Evolutionary conservation across 768 basidiomycete species (phyloP).

Genomic region (Trametes meyenii): DNA sequence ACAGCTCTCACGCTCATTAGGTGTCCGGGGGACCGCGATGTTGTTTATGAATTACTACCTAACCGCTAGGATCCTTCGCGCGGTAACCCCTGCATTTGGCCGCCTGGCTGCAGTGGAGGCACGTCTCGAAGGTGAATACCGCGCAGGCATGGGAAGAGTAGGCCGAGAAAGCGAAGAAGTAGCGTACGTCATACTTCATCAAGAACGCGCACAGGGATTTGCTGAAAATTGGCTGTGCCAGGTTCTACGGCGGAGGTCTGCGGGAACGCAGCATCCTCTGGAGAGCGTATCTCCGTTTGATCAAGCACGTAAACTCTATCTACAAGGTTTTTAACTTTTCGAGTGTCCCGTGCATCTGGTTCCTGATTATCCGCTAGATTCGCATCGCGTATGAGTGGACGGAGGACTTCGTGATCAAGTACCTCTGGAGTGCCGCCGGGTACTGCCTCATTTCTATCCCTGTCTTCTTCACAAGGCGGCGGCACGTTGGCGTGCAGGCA

Average conservation of each 20-base stretch:
- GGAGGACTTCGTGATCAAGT: slow-evolving; percentile 96
- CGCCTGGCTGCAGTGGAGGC: slow-evolving; percentile 87
- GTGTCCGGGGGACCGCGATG: slow-evolving; percentile 78
- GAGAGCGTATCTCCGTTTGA: slow-evolving; percentile 74
- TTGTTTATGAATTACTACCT: slow-evolving; percentile 84
- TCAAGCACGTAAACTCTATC: slow-evolving; percentile 89
- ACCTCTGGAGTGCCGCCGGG: slow-evolving; percentile 91
- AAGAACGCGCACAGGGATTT: not conserved
- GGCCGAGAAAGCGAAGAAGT: slow-evolving; percentile 92
- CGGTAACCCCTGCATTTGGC: slow-evolving; percentile 93
- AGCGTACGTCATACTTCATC: slow-evolving; percentile 56
- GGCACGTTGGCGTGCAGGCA: slow-evolving; percentile 31
- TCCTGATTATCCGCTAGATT: slow-evolving; percentile 48
- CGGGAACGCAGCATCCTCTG: slow-evolving; percentile 84
- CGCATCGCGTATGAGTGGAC: slow-evolving; percentile 94
- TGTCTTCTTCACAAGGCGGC: slow-evolving; percentile 68
- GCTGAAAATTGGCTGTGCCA: slow-evolving; percentile 32
- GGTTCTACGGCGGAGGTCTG: slow-evolving; percentile 89
- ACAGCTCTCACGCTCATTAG: slow-evolving; percentile 86
- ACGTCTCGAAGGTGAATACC: slow-evolving; percentile 86
- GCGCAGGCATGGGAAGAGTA: slow-evolving; percentile 82
- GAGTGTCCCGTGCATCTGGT: too few relatives aligned
- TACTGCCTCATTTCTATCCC: slow-evolving; percentile 93
- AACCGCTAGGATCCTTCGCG: slow-evolving; percentile 80
- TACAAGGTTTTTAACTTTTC: slow-evolving; percentile 62